Base-by-base conservation (phyloP, 306 rosid species). In the Heteromeles arbutifolia region DNA sequence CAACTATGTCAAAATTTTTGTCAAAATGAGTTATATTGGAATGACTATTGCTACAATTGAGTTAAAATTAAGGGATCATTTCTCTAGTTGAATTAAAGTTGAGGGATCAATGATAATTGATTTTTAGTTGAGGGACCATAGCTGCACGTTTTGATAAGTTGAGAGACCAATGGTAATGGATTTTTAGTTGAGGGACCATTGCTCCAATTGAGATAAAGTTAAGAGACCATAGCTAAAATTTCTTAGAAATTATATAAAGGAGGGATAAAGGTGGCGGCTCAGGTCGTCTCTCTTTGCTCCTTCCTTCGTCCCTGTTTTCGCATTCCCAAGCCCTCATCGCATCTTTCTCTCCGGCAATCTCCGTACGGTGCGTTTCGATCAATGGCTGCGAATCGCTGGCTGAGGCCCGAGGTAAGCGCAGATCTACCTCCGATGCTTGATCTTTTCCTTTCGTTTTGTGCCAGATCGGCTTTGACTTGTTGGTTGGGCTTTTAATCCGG, bases 351-450 rank as follows among this genome's bases (percentile, higher is more conserved):
- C 65, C 70, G 58, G 21, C 22, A 37, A 50, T 77, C 39, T 24
- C 73, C 57, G 44, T 24, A 5, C 78, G 8, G 48, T 14, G 48
- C 54, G 31, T 50, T 28, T 32, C 56, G 26, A 76, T 34, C 82
- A 37, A 81, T 87, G 90, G 84, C 85, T 80, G 72, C 86, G 9
- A 89, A 67, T 79, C 87, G 87, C 31, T 93, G 98, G 98, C 74
- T 93, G 72, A 93, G 96, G 83, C 94, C 92, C 8, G 97, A 91
- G 94, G 97, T 87, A 58, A 26, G 61, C 29, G 66, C 24, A 31
- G 85, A 83, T 85, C 83, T 24, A 25, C 67, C 8, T 15, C 48
- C 34, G 71, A 5, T 31, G 22, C 1, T 52, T 66, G 24, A 11
- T 50, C 21, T 76, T 43, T 17, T 52, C 31, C n/a, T 64, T 32